phyloP scores from a whole-genome alignment of 108 stramenopile species.

The Chaetoceros tenuissimus region DNA sequence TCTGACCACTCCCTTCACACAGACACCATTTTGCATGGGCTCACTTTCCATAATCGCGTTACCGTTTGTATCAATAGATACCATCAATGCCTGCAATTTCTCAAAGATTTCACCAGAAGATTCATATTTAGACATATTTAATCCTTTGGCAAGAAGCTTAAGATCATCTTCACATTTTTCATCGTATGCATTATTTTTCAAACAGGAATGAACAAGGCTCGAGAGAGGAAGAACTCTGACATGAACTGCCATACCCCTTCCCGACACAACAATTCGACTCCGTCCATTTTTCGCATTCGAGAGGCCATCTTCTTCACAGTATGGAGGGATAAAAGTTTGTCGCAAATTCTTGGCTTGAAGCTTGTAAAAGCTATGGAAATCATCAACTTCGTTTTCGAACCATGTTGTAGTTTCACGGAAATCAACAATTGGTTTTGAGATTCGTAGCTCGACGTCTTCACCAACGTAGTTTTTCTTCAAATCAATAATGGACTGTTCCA shows the following conservation, averaged over 20 bases:
- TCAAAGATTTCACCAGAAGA: slow-evolving; percentile 28
- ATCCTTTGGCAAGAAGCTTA: slow-evolving; percentile 42
- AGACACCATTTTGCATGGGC: slow-evolving; percentile 16
- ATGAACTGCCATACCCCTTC: slow-evolving; percentile 60
- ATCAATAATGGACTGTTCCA: slow-evolving; percentile 80
- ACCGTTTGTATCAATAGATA: slow-evolving; percentile 31
- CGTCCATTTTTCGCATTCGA: slow-evolving; percentile 50
- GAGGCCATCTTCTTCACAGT: slow-evolving; percentile 80
- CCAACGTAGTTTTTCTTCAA: slow-evolving; percentile 64
- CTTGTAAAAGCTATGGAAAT: slow-evolving; percentile 3
- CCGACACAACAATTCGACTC: slow-evolving; percentile 57
- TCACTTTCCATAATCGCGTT: slow-evolving; percentile 34
- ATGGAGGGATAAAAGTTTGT: slow-evolving; percentile 74
- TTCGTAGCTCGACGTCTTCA: slow-evolving; percentile 51
- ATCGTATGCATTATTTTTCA: slow-evolving; percentile 28
- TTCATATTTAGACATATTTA: slow-evolving; percentile 20
- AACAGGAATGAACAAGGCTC: slow-evolving; percentile 28
- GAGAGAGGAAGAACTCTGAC: slow-evolving; percentile 61
- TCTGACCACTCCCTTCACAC: slow-evolving; percentile 21
- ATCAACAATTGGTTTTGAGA: slow-evolving; percentile 80
- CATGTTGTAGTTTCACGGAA: slow-evolving; percentile 81
- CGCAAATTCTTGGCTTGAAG: slow-evolving; percentile 40
- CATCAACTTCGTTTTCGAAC: slow-evolving; percentile 58
- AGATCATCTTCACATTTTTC: slow-evolving; percentile 36
- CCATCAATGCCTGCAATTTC: slow-evolving; percentile 21